Base-by-base conservation (phyloP, 176 grass and related monocot genomes). In the Metroxylon sagu region DNA sequence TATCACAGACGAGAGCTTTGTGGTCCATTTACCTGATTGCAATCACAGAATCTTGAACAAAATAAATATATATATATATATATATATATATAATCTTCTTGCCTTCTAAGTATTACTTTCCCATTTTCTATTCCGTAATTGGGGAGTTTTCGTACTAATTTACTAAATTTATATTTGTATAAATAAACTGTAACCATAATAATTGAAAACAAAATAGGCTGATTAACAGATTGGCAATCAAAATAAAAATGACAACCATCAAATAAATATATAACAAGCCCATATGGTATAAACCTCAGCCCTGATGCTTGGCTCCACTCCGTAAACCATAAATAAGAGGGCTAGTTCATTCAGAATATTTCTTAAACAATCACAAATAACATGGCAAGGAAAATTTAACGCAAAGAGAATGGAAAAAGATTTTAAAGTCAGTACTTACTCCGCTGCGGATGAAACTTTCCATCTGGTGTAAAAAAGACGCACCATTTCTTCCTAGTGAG, bases 201-300 rank as follows among this genome's bases (percentile, higher is more conserved):
- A 39, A 39, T 2, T 39, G 35, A 39, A 39, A 39, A 39, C 35
- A n/a, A 39, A 39, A 39, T 39, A 39, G 35, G 8, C 12, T 8
- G 7, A 39, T 12, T 6, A 39, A 39, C 35, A 39, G 7, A 39
- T 0, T 39, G n/a, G 35, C 35, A 39, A 39, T 39, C 1, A 39
- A 31, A 39, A 39, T 39, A 8, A 39, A 39, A 39, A 39, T 10
- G 7, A 39, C 35, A 56, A n/a, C n/a, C n/a, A 56, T 56, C 53
- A 55, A 21, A 6, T 55, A 25, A 56, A 18, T 21, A 56, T 12
- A 56, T 21, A 56, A 56, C 53, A 14, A 0, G 21, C 18, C 21
- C 19, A n/a, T n/a, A n/a, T n/a, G n/a, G n/a, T n/a, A n/a, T 86
- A 96, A 88, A 96, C 92, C 85, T 96, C 83, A 75, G 77, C 84